Conservation (phyloP, 192 early-diverging fungal species). For the Allomyces javanicus region DNA sequence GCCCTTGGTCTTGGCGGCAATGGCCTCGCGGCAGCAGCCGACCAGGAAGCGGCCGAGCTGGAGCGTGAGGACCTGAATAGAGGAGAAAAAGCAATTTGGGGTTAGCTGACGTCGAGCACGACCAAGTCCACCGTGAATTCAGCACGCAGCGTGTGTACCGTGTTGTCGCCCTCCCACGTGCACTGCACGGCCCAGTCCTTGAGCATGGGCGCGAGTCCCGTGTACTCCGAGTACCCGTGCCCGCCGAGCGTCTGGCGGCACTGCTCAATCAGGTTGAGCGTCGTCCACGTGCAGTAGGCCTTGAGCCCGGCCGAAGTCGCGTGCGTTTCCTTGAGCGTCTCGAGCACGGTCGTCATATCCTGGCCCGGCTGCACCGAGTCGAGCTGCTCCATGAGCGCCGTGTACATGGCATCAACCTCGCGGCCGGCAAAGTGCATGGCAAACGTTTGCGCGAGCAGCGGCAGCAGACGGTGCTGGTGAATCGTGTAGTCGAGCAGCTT, state of each 20-base stretch:
- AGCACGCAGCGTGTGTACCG: slow-evolving; percentile 9
- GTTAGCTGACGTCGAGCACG: too few species aligned
- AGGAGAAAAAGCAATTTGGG: too few species aligned
- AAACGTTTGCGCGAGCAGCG: slow-evolving; percentile 70
- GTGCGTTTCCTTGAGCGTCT: slow-evolving; percentile 74
- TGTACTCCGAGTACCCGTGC: slow-evolving; percentile 83
- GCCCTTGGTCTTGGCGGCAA: slow-evolving; percentile 41
- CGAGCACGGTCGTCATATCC: slow-evolving; percentile 43
- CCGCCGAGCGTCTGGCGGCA: slow-evolving; percentile 79
- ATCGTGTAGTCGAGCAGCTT: slow-evolving; percentile 84
- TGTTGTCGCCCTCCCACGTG: slow-evolving; percentile 28
- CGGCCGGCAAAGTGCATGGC: slow-evolving; percentile 79
- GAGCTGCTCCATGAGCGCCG: slow-evolving; percentile 53
- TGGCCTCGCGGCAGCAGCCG: slow-evolving; percentile 40
- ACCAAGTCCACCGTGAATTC: too few species aligned
- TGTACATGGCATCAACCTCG: slow-evolving; percentile 60
- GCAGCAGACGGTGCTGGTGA: slow-evolving; percentile 85
- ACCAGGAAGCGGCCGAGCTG: slow-evolving; percentile 76
- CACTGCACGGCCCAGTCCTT: slow-evolving; percentile 78
- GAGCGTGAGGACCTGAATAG: slow-evolving; percentile 37
- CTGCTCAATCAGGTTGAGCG: slow-evolving; percentile 73
- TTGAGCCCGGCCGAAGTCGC: slow-evolving; percentile 80
- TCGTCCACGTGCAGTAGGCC: slow-evolving; percentile 84
- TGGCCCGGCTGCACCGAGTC: slow-evolving; percentile 39
- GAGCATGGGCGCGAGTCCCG: slow-evolving; percentile 66